phyloP scores from a whole-genome alignment of 139 green algal species.

The Micromonas commoda region DNA sequence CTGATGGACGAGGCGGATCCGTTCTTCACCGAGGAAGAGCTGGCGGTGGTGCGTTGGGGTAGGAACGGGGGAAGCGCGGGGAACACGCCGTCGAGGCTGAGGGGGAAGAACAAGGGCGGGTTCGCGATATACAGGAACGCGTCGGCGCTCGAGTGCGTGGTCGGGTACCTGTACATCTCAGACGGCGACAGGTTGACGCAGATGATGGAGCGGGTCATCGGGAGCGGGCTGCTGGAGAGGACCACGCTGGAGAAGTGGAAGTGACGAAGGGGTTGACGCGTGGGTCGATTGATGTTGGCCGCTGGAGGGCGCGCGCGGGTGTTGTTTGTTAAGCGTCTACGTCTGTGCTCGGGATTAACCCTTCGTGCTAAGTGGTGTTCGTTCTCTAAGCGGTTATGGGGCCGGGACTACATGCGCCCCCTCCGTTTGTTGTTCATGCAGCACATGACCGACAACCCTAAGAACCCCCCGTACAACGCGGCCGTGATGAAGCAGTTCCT shows the following conservation, averaged over 20 bases:
- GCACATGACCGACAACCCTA: background rate
- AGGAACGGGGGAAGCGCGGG: background rate
- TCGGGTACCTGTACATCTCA: constrained; percentile 1
- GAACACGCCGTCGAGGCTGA: constrained; percentile 5
- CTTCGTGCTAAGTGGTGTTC: background rate
- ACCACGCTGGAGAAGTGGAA: background rate
- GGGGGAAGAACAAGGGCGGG: constrained; percentile 10
- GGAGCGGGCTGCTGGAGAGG: background rate
- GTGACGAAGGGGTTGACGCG: background rate
- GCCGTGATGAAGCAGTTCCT: background rate
- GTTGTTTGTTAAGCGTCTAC: too few relatives aligned
- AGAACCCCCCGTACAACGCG: background rate
- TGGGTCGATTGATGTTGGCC: too few relatives aligned
- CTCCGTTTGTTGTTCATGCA: background rate
- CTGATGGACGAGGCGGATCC: background rate
- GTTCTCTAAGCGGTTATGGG: background rate
- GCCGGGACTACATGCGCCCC: background rate
- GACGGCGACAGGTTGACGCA: constrained; percentile 4
- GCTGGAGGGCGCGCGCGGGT: too few relatives aligned
- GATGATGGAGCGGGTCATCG: background rate
- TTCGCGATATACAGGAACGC: constrained; percentile 14
- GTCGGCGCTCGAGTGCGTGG: background rate
- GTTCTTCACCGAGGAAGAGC: constrained; percentile 12
- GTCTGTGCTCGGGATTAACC: background rate
- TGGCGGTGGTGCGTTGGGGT: constrained; percentile 4